Base-by-base conservation (phyloP, 805 yeast species). In the Saccharomyces paradoxus region DNA sequence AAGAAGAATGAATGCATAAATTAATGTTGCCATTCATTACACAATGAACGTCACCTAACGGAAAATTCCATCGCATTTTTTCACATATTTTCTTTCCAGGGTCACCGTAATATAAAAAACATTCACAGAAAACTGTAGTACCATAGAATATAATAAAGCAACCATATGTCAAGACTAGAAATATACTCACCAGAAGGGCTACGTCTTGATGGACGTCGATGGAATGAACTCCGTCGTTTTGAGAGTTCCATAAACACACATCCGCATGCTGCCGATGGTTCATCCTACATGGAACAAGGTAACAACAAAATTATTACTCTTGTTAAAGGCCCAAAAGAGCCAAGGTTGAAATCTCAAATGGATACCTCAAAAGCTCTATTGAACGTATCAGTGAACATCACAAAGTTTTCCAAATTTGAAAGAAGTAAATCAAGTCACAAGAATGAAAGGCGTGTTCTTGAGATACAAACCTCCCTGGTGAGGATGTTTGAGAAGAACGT, bases 101-200 rank as follows among this genome's bases (percentile, higher is more conserved):
- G 44, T 37, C 7, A 37, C 24, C 24, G 7, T 10, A 17, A 17
- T 1, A 8, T n/a, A 17, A n/a, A 6, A 17, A 17, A 17, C 9
- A 37, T 7, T n/a, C 7, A 3, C 12, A 9, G 17, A 17, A 17
- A 4, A 37, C 24, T 17, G 8, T 17, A 37, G 22, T 37, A 3
- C 22, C 13, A 31, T 7, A 37, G n/a, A 17, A 10, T 26, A 17
- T 12, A 37, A 17, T 12, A 37, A 13, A 10, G 8, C 24, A 17
- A 3, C 24, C 44, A 56, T 46, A 82, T 82, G 86, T 81, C 85
- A 46, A 77, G 87, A 53, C 71, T 83, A 62, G 99, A 94, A 74
- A 71, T 94, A 48, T 92, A 88, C 67, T 91, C 97, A 0, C 97
- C 97, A 6, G 98, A 94, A 71, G 99, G 99, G 4, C 77, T 94